Conservation (phyloP, 208 protist species). For the Angomonas ambiguus region DNA sequence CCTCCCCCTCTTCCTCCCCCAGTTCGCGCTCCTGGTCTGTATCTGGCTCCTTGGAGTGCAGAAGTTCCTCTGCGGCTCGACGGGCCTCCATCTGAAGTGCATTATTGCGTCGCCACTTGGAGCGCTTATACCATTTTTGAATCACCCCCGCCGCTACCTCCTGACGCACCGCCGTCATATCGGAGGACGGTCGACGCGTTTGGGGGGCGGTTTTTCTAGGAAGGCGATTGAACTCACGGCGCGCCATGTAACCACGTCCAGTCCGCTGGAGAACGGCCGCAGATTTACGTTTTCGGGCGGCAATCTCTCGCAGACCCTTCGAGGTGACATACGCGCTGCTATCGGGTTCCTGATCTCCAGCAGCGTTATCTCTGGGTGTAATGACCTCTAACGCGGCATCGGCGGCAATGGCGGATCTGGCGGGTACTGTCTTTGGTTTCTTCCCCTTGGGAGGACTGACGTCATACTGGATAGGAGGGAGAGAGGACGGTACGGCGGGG, state of each 20-base stretch:
- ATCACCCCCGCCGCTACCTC: conserved; percentile 26
- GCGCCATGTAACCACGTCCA: neutral
- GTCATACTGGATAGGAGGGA: neutral
- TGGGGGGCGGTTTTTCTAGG: neutral
- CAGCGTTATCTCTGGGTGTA: neutral
- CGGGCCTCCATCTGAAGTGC: conserved; percentile 11
- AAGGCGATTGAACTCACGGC: neutral
- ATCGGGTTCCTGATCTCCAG: conserved; percentile 11
- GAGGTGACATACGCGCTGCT: neutral
- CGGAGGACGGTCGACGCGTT: neutral
- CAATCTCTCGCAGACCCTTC: neutral
- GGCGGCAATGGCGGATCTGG: conserved; percentile 19
- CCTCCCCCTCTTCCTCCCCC: neutral
- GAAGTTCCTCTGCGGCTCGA: conserved; percentile 8
- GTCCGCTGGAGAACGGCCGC: neutral
- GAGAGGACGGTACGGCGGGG: too few species aligned
- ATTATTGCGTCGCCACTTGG: conserved; percentile 23
- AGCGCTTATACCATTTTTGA: conserved; percentile 53
- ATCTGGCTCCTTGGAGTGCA: conserved; percentile 13
- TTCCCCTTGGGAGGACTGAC: neutral
- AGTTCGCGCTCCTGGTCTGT: conserved; percentile 21
- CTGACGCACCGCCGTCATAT: conserved; percentile 25
- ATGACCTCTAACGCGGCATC: conserved; percentile 4
- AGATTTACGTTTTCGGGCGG: neutral
- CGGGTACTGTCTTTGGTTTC: neutral